These are phyloP conservation scores for Eucalyptus dawsonii DNA, from an alignment of 345 rosid species.

Conservation along the genomic window DNA sequence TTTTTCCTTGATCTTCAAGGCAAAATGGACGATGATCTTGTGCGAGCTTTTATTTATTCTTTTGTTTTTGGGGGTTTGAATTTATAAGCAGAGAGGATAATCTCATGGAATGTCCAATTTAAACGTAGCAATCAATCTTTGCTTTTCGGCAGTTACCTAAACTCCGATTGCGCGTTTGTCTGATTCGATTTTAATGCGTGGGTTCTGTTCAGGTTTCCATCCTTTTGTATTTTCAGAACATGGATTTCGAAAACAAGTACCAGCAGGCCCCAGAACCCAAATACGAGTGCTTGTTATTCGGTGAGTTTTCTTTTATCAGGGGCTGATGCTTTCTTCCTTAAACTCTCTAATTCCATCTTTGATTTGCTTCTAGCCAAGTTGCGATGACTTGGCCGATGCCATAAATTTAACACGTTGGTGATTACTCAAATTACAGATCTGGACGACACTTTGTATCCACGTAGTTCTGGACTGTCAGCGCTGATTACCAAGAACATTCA, in stretches of 20 bases:
- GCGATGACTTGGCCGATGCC: not conserved
- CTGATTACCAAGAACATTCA: conserved; percentile 52
- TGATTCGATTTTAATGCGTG: not conserved
- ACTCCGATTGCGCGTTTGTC: not conserved
- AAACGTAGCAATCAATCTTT: not conserved
- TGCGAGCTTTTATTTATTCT: not conserved
- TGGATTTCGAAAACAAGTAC: conserved; percentile 15
- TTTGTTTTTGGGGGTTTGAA: not conserved
- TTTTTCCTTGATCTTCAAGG: not conserved
- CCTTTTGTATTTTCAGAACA: not conserved
- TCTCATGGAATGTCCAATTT: not conserved
- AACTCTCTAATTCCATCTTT: not conserved
- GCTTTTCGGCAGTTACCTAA: not conserved
- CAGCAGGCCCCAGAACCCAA: conserved; percentile 9
- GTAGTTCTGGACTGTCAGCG: conserved; percentile 55
- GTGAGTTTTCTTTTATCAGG: conserved; percentile 13
- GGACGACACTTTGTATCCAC: conserved; percentile 85
- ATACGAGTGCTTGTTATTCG: conserved; percentile 77
- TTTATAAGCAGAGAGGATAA: not conserved
- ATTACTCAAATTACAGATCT: conserved; percentile 22
- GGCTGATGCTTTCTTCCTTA: not conserved
- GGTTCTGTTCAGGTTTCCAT: not conserved
- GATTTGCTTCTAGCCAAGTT: not conserved
- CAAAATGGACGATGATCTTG: not conserved
- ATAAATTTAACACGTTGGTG: conserved; percentile 1